phyloP scores from a whole-genome alignment of 2,329 filamentous ascomycete species.

The Fusarium continuum region DNA sequence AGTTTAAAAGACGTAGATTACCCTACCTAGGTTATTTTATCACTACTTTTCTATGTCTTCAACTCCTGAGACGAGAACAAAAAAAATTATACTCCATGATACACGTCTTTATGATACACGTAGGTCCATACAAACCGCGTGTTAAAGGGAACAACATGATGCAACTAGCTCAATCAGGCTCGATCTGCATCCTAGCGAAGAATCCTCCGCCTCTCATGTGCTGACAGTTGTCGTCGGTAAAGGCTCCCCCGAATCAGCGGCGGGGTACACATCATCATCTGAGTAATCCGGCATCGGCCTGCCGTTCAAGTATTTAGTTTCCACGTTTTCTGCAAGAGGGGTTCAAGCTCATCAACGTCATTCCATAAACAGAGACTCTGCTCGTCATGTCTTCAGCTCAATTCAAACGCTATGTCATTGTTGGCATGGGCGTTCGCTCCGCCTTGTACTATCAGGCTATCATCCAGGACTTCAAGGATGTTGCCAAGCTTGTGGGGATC shows the following conservation, averaged over 20 bases:
- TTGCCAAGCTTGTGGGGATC: conserved; percentile 63
- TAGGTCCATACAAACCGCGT: no score
- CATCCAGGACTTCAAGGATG: conserved; percentile 57
- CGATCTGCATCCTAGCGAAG: conserved; percentile 25
- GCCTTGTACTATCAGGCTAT: conserved; percentile 69
- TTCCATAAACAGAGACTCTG: not conserved
- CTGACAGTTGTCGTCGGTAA: conserved; percentile 23
- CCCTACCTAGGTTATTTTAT: no score
- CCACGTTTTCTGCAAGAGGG: not conserved
- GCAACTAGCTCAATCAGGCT: conserved; percentile 6
- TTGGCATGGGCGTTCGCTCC: conserved; percentile 67
- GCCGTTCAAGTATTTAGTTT: conserved; percentile 9
- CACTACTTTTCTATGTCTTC: no score
- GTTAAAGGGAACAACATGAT: conserved; percentile 1
- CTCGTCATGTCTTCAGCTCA: conserved; percentile 22
- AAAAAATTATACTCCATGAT: no score
- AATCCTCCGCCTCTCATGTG: conserved; percentile 11
- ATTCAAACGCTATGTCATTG: conserved; percentile 60
- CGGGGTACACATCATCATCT: conserved; percentile 14
- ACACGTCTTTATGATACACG: no score
- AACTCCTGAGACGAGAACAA: no score
- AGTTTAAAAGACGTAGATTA: no score
- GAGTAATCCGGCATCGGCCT: conserved; percentile 10
- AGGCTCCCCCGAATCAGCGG: conserved; percentile 13
- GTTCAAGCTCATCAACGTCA: not conserved